Percentiles rank a stretch among this genome's conserved stretches.
These are phyloP conservation scores for Citrus cavaleriei DNA, from an alignment of 345 rosid genomes.

Conservation along the genomic window DNA sequence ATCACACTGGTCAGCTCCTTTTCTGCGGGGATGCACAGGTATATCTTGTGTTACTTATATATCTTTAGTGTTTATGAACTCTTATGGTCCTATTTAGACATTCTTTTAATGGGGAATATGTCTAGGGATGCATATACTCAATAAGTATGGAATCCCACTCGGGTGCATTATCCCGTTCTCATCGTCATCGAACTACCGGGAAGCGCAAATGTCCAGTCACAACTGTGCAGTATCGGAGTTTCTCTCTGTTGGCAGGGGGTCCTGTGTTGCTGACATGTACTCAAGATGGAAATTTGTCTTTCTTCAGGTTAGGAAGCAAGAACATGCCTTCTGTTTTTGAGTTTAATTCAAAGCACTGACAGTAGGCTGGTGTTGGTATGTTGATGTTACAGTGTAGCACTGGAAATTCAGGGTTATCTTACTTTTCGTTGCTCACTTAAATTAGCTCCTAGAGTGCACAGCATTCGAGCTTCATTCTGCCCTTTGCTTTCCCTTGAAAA, in stretches of 20 bases:
- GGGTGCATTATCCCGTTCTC: slow-evolving; percentile 80
- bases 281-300: slow-evolving; percentile 84
- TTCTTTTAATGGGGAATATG: slow-evolving; percentile 7
- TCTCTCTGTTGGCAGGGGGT: slow-evolving; percentile 82
- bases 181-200: slow-evolving; percentile 58
- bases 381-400: slow-evolving; percentile 61
- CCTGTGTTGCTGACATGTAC: slow-evolving; percentile 90
- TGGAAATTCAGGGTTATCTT: slow-evolving; percentile 80
- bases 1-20: slow-evolving; percentile 90
- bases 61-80: not conserved
- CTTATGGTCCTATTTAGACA: not conserved
- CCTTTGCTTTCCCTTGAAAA: slow-evolving; percentile 86
- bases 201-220: slow-evolving; percentile 74
- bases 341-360: slow-evolving; percentile 4
- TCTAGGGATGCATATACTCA: slow-evolving; percentile 83
- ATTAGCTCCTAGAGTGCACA: slow-evolving; percentile 65
- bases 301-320: slow-evolving; percentile 64
- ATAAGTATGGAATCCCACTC: slow-evolving; percentile 72
- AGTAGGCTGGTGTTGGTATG: slow-evolving; percentile 3
- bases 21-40: slow-evolving; percentile 96
- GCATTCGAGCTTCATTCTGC: slow-evolving; percentile 79
- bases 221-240: slow-evolving; percentile 86
- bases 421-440: slow-evolving; percentile 85
- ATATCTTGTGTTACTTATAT: slow-evolving; percentile 3
- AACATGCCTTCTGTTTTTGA: not conserved